Conservation (phyloP, 768 basidiomycete genomes). For the Phylloporus arenicola region DNA sequence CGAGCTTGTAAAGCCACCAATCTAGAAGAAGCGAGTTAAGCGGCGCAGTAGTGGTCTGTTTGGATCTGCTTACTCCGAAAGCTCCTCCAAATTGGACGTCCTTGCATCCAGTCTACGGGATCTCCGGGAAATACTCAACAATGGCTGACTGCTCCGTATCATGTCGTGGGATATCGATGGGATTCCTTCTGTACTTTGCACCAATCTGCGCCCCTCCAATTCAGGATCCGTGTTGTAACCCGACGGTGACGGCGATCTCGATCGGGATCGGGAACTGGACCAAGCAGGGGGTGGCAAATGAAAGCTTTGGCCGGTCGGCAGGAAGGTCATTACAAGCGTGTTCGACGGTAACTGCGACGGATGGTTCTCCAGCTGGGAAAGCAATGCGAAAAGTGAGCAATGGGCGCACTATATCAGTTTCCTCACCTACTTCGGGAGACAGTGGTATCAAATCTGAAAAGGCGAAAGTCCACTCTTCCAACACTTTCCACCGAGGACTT, state of each 20-base stretch:
- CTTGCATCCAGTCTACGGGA: conserved; percentile 29
- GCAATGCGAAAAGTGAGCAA: conserved; percentile 8
- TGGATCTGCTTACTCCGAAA: conserved; percentile 54
- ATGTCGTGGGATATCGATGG: conserved; percentile 19
- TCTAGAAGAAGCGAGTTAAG: conserved; percentile 29
- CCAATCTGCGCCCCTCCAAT: conserved; percentile 40
- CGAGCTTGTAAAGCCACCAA: conserved; percentile 48
- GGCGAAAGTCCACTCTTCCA: conserved; percentile 65
- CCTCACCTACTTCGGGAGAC: conserved; percentile 52
- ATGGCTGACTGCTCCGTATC: conserved; percentile 9
- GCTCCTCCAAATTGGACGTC: conserved; percentile 61
- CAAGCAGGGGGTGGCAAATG: conserved; percentile 44
- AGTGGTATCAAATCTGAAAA: conserved; percentile 54
- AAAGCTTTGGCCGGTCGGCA: conserved; percentile 55
- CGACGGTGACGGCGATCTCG: conserved; percentile 51
- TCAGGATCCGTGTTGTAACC: conserved; percentile 77
- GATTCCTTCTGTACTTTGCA: conserved; percentile 24
- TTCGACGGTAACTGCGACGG: conserved; percentile 60
- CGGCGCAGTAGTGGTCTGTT: neutral
- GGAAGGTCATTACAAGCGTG: conserved; percentile 61
- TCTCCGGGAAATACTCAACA: conserved; percentile 14
- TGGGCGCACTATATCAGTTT: conserved; percentile 3
- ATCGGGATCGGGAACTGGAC: conserved; percentile 23
- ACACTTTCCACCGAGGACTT: conserved; percentile 52
- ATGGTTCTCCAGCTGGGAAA: conserved; percentile 33